Conservation (phyloP, 202 grass and related monocot species). For the Alloteropsis angusta region DNA sequence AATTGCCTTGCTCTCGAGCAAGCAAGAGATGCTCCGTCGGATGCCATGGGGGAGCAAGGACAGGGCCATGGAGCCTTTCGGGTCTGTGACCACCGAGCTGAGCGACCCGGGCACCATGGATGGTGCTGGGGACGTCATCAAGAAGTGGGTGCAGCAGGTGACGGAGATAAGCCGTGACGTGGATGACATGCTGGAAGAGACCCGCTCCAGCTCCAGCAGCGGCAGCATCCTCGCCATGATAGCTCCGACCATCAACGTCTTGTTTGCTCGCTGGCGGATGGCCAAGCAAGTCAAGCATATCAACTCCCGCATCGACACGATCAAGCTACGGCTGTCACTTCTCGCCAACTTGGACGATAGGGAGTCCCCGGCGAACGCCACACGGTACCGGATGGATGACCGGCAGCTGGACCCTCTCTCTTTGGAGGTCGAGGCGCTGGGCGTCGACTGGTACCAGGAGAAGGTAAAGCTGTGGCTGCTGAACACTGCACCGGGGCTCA, state of each 20-base stretch:
- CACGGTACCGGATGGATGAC: slow-evolving; percentile 27
- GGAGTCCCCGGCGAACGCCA: slow-evolving; percentile 23
- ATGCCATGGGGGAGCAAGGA: not conserved
- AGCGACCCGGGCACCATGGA: not conserved
- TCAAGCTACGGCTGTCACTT: slow-evolving; percentile 11
- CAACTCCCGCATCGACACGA: slow-evolving; percentile 2
- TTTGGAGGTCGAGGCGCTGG: slow-evolving; percentile 28
- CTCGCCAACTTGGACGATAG: slow-evolving; percentile 19
- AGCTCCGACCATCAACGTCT: not conserved
- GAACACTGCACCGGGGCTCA: not conserved
- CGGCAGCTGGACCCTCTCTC: slow-evolving; percentile 25
- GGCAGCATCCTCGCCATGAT: not conserved
- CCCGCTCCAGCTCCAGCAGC: not conserved
- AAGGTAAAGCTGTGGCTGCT: not conserved
- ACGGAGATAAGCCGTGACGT: not conserved
- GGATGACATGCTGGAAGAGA: not conserved
- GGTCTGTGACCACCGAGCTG: not conserved
- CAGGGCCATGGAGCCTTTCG: not conserved
- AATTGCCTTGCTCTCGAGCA: not conserved
- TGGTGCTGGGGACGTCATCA: not conserved
- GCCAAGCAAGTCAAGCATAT: slow-evolving; percentile 15
- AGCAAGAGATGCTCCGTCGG: not conserved
- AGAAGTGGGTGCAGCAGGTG: not conserved
- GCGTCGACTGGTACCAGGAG: not conserved
- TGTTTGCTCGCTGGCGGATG: not conserved